A percentile compares a stretch with the other conserved stretches of the same genome.
Evolutionary conservation across 805 yeast species (phyloP).

Genomic region (Teunomyces kruisii): DNA sequence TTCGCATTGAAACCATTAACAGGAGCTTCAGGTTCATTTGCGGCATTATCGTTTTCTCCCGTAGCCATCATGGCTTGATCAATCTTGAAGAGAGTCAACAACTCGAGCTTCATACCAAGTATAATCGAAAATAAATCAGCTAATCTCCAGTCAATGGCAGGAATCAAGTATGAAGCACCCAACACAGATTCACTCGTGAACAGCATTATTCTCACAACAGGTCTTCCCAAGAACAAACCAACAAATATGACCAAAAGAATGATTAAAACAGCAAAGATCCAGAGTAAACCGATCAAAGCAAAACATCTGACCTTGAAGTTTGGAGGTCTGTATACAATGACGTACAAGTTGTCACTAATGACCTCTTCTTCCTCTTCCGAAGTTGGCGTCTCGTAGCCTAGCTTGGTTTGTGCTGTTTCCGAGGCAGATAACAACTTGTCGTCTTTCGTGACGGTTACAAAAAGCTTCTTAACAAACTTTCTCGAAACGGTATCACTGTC

Average conservation of each 20-base stretch:
- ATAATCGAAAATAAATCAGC: conserved; percentile 20
- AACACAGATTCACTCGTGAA: neutral
- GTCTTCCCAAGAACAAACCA: conserved; percentile 30
- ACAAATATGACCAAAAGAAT: conserved; percentile 19
- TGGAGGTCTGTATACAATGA: conserved; percentile 87
- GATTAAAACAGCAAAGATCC: conserved; percentile 44
- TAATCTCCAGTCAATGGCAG: conserved; percentile 16
- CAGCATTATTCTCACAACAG: conserved; percentile 9
- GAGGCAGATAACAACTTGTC: conserved; percentile 52
- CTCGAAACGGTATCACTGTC: conserved; percentile 74
- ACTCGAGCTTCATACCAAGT: conserved; percentile 17
- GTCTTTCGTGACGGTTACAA: conserved; percentile 79
- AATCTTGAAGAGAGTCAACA: conserved; percentile 8
- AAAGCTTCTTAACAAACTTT: conserved; percentile 60
- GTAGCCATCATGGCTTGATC: neutral
- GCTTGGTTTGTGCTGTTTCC: conserved; percentile 12
- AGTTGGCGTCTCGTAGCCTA: conserved; percentile 31
- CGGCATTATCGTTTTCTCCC: neutral
- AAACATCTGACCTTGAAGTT: conserved; percentile 60
- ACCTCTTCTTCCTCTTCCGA: conserved; percentile 46
- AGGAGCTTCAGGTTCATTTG: neutral
- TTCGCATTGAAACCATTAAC: neutral
- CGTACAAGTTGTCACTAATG: conserved; percentile 47
- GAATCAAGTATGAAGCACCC: neutral
- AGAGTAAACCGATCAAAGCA: conserved; percentile 44